phyloP scores from a whole-genome alignment of 768 basidiomycete species.

The Podaxis sp. region DNA sequence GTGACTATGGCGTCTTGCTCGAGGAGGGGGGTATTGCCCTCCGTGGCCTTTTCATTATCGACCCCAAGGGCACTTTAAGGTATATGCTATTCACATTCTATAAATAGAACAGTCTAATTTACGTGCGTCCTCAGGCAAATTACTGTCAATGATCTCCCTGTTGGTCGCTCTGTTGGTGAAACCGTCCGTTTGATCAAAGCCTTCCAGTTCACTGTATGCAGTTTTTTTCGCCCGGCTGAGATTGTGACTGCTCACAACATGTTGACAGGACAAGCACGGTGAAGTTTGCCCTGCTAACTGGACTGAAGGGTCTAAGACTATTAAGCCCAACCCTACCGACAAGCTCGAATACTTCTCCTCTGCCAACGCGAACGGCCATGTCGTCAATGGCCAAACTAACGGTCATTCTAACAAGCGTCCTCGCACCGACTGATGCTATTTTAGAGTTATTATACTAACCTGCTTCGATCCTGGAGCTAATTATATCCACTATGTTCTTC shows the following conservation, averaged over 20 bases:
- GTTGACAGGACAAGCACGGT: conserved; percentile 72
- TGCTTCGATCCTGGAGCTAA: conserved; percentile 2
- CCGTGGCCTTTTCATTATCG: conserved; percentile 84
- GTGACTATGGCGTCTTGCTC: conserved; percentile 85
- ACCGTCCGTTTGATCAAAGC: conserved; percentile 89
- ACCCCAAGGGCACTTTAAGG: conserved; percentile 78
- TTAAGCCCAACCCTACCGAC: conserved; percentile 74
- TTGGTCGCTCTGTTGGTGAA: conserved; percentile 95
- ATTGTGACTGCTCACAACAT: background rate
- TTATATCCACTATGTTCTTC: background rate
- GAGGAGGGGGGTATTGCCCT: conserved; percentile 88
- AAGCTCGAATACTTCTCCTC: conserved; percentile 73
- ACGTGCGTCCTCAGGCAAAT: conserved; percentile 54
- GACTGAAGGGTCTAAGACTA: conserved; percentile 78
- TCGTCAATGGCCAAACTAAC: conserved; percentile 20
- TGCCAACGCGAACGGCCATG: conserved; percentile 33
- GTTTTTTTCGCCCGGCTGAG: background rate
- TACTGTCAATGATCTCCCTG: conserved; percentile 89
- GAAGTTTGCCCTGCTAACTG: conserved; percentile 94
- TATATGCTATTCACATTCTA: conserved; percentile 18
- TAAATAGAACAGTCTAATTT: conserved; percentile 8
- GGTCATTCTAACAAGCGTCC: conserved; percentile 51
- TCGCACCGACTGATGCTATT: conserved; percentile 45
- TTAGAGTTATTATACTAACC: background rate
- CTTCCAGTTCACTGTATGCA: conserved; percentile 82